Base-by-base conservation (phyloP, 228 moss, liverwort and hornwort species). In the Sphagnum magellanicum region DNA sequence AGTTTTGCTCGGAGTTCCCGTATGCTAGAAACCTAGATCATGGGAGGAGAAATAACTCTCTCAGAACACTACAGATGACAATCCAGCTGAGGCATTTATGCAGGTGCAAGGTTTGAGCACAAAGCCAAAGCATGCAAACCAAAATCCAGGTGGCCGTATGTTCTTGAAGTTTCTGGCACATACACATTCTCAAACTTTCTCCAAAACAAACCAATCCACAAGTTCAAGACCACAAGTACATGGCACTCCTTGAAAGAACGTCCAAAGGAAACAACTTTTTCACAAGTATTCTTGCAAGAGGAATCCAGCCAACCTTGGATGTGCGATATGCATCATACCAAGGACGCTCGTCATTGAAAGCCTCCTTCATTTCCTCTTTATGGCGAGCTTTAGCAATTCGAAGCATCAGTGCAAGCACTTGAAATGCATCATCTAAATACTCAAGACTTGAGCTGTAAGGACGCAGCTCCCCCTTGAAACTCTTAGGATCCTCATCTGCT, bases 361-460 rank as follows among this genome's bases (percentile, higher is more conserved):
- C 87, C 70, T 87, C 87, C 68, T 87, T 87, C 87, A 87, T 81
- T 52, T 83, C 83, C 73, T 87, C 87, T 64, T 87, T 87, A 71
- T 87, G 87, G 52, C 87, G 83, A 55, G 87, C 87, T 79, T 87
- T 87, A 12, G 87, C 83, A 72, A 83, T 87, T 69, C 83, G 81
- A 50, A 87, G 78, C 83, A 76, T 87, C 70, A 87, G 71, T 50
- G 81, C 83, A 60, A 87, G 51, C 11, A 83, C 83, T 73, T 87
- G 87, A 64, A 87, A 87, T 13, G 78, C 79, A 73, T 87, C 83
- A 73, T 87, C 87, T 74, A 87, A 63, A 73, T 87, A 87, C 61
- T 87, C 87, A 50, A 87, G 65, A 65, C 87, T 87, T 55, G 87
- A 83, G 13, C 50, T 71, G 51, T 87, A 87, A 6, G 76, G 55